phyloP scores from a whole-genome alignment of 164 flowering plant genomes.

The Magnolia officinalis region DNA sequence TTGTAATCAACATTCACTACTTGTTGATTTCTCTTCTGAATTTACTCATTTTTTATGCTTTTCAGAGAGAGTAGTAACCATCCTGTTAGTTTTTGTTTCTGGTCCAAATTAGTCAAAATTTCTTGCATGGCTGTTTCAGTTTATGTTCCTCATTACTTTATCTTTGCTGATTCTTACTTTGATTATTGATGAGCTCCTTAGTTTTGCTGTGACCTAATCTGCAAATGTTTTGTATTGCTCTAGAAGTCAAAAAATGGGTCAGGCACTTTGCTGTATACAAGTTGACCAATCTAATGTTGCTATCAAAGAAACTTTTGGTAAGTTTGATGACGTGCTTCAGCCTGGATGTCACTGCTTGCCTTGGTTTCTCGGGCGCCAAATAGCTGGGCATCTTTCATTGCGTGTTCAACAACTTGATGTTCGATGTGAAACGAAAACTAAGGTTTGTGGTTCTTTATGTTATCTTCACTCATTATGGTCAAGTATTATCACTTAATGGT shows the following conservation, averaged over 20 bases:
- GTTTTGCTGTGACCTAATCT: not conserved
- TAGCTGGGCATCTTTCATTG: slow-evolving; percentile 63
- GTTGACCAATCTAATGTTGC: slow-evolving; percentile 77
- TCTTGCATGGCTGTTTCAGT: not conserved
- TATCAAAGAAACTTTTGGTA: slow-evolving; percentile 66
- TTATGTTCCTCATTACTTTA: not conserved
- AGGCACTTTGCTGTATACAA: slow-evolving; percentile 54
- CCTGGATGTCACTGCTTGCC: slow-evolving; percentile 86
- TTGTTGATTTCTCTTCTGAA: not conserved
- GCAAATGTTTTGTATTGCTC: not conserved
- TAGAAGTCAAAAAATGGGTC: slow-evolving; percentile 48
- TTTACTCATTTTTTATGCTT: not conserved
- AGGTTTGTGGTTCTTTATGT: slow-evolving; percentile 29
- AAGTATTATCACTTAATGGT: not conserved
- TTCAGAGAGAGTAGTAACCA: not conserved
- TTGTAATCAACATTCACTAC: not conserved
- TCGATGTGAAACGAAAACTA: slow-evolving; percentile 84
- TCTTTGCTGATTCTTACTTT: not conserved
- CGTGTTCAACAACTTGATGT: slow-evolving; percentile 80
- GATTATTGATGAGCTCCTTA: not conserved
- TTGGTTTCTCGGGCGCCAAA: slow-evolving; percentile 61
- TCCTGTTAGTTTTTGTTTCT: not conserved
- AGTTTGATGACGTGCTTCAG: slow-evolving; percentile 63
- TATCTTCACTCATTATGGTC: not conserved
- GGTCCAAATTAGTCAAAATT: not conserved